These are phyloP conservation scores for Paraglomus occultum DNA, from an alignment of 192 early-diverging fungal genomes.

Conservation along the genomic window DNA sequence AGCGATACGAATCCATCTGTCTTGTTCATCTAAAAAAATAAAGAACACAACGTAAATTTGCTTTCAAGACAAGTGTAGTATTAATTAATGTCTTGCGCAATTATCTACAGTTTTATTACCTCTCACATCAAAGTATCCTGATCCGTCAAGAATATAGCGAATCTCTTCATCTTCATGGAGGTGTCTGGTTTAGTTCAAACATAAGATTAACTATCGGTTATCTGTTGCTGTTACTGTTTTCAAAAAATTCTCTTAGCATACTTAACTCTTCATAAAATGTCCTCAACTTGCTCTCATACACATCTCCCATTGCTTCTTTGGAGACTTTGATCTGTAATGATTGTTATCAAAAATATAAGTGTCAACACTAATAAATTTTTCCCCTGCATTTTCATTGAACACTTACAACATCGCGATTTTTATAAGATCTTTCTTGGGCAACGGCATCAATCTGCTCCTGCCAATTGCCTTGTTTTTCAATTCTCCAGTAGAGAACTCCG, in stretches of 20 bases:
- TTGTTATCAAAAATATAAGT: not conserved
- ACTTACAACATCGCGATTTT: slow-evolving; percentile 83
- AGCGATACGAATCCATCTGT: slow-evolving; percentile 86
- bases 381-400: not conserved
- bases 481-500: slow-evolving; percentile 74
- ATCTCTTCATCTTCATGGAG: slow-evolving; percentile 98
- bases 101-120: slow-evolving; percentile 31
- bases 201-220: not conserved
- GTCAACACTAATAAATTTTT: not conserved
- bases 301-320: slow-evolving; percentile 68
- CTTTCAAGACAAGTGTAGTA: not conserved
- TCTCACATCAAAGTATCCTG: slow-evolving; percentile 91
- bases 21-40: slow-evolving; percentile 38
- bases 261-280: slow-evolving; percentile 85
- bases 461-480: slow-evolving; percentile 53
- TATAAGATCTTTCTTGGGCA: slow-evolving; percentile 76
- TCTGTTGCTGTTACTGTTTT: not conserved
- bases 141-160: slow-evolving; percentile 84
- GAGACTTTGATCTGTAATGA: slow-evolving; percentile 71
- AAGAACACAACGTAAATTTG: not conserved
- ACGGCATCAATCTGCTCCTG: slow-evolving; percentile 66
- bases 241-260: slow-evolving; percentile 9
- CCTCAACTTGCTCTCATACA: slow-evolving; percentile 93
- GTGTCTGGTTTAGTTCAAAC: slow-evolving; percentile 52
- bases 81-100: too few relatives aligned